phyloP scores from a whole-genome alignment of 306 rosid genomes.

The Myrica gale region DNA sequence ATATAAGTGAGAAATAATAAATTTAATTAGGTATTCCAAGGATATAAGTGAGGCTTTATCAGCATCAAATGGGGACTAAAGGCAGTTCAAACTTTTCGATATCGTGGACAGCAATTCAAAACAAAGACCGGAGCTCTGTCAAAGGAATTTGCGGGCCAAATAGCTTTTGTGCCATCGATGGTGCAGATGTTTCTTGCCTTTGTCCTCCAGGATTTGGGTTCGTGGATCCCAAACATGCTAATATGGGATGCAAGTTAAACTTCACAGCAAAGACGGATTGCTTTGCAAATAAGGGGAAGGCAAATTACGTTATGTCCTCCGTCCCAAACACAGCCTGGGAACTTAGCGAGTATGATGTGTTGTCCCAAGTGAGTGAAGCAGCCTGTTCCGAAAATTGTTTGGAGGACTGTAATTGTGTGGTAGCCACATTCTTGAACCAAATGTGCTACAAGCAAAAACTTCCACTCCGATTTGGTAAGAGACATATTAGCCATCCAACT shows the following conservation, averaged over 20 bases:
- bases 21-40: too few species aligned
- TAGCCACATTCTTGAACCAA: neutral
- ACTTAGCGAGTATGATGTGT: neutral
- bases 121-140: neutral
- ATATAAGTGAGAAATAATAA: too few species aligned
- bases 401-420: constrained; percentile 1
- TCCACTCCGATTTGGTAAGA: neutral
- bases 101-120: neutral
- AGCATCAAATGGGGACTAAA: neutral
- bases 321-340: neutral
- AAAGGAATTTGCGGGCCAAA: constrained; percentile 7
- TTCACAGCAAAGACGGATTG: neutral
- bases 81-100: constrained; percentile 9
- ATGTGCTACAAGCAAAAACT: constrained; percentile 7
- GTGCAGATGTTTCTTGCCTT: constrained; percentile 3
- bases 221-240: neutral
- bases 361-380: neutral
- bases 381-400: neutral
- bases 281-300: neutral
- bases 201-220: constrained; percentile 5
- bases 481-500: neutral
- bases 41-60: too few species aligned
- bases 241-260: constrained; percentile 5
- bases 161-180: neutral
- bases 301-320: neutral